phyloP scores from a whole-genome alignment of 805 yeast species.

The Lipomyces lipofer region DNA sequence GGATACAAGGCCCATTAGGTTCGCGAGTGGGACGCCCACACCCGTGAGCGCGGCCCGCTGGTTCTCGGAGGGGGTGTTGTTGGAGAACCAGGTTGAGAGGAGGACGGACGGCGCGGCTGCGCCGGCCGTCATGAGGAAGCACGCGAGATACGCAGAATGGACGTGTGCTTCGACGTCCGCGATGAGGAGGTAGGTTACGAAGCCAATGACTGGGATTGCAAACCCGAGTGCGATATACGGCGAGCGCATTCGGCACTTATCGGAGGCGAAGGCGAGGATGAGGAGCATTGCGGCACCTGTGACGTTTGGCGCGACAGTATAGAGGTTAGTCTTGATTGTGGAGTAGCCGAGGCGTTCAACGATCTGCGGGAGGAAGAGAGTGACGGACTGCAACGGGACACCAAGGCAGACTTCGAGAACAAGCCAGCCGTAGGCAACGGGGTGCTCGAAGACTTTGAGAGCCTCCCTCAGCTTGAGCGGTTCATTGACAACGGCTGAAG shows the following conservation, averaged over 20 bases:
- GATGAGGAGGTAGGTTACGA: constrained; percentile 49
- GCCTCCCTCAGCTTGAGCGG: constrained; percentile 46
- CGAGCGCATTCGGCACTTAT: constrained; percentile 44
- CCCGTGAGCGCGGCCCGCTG: constrained; percentile 51
- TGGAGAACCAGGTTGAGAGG: constrained; percentile 53
- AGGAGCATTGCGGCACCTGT: constrained; percentile 50
- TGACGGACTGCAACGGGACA: constrained; percentile 47
- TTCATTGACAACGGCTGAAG: constrained; percentile 45
- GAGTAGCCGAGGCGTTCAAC: constrained; percentile 60
- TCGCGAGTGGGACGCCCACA: constrained; percentile 56
- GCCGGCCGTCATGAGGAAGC: constrained; percentile 53
- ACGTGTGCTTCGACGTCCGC: constrained; percentile 46
- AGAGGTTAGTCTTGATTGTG: constrained; percentile 67
- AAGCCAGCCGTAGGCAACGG: constrained; percentile 49
- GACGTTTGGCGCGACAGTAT: constrained; percentile 56
- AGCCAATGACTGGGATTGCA: constrained; percentile 47
- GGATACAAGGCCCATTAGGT: constrained; percentile 58
- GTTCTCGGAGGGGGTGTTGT: constrained; percentile 50
- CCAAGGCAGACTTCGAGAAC: constrained; percentile 49
- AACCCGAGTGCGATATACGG: constrained; percentile 45
- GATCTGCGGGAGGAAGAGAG: constrained; percentile 50
- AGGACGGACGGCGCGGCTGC: constrained; percentile 51
- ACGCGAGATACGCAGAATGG: constrained; percentile 48
- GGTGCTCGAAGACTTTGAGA: constrained; percentile 48
- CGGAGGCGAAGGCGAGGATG: constrained; percentile 46